Evolutionary conservation across 139 green algal species (phyloP).

Genomic region (Picochlorum sp.): DNA sequence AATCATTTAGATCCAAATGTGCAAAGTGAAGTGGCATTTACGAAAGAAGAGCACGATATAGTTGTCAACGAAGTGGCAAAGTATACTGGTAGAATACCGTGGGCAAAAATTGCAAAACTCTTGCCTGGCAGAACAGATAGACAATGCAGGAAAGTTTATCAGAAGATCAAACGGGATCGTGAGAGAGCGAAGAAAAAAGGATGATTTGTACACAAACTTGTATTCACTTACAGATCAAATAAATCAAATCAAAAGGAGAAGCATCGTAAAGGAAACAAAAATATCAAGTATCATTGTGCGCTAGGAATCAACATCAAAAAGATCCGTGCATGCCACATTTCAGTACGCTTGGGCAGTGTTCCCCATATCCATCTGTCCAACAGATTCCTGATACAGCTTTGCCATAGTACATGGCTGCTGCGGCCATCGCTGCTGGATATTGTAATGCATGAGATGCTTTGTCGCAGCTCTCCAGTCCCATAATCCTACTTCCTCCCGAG

Average conservation of each 20-base stretch:
- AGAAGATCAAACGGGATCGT: background rate
- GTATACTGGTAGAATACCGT: conserved; percentile 16
- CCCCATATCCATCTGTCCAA: too few relatives aligned
- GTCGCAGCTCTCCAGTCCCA: conserved; percentile 54
- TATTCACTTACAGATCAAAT: background rate
- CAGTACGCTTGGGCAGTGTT: too few relatives aligned
- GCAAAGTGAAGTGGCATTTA: conserved; percentile 1
- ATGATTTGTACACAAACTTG: background rate
- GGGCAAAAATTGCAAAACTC: conserved; percentile 17
- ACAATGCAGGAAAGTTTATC: conserved; percentile 10
- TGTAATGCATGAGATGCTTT: conserved; percentile 38
- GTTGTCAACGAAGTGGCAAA: background rate
- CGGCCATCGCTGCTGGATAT: conserved; percentile 43
- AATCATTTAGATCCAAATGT: conserved; percentile 26
- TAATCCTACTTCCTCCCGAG: conserved; percentile 36
- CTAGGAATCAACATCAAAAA: background rate
- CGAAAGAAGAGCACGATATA: background rate
- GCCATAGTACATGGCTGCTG: conserved; percentile 30
- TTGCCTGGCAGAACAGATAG: conserved; percentile 28
- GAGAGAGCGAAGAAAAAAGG: conserved; percentile 1
- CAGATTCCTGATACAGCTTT: background rate
- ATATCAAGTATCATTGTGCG: background rate
- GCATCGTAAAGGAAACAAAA: conserved; percentile 2
- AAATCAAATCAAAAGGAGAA: conserved; percentile 3
- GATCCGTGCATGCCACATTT: background rate